Evolutionary conservation across 2,329 filamentous ascomycete genomes (phyloP).

Genomic region (Botryotinia calthae): DNA sequence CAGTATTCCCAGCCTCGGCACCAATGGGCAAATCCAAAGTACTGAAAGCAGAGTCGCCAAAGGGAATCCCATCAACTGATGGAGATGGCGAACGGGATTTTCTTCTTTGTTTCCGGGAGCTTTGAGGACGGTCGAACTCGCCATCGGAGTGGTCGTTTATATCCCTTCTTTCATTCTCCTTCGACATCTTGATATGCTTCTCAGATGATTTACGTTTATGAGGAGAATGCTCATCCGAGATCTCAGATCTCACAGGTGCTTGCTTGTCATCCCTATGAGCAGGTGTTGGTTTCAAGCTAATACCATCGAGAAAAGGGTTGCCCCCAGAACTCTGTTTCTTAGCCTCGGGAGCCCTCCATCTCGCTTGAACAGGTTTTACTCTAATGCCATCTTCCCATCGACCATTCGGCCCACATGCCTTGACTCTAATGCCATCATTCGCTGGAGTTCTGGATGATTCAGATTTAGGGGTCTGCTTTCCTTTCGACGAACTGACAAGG

Average conservation of each 20-base stretch:
- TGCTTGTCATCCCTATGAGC: conserved; percentile 27
- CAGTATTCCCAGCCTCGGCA: conserved; percentile 50
- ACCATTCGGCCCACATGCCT: conserved; percentile 25
- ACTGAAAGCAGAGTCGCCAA: conserved; percentile 66
- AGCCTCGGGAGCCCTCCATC: conserved; percentile 37
- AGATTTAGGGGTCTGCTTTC: conserved; percentile 43
- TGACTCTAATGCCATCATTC: conserved; percentile 34
- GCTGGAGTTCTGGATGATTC: conserved; percentile 37
- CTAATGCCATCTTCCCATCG: conserved; percentile 37
- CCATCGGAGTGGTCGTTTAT: background rate
- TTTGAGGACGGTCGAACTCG: conserved; percentile 22
- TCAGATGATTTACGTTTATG: conserved; percentile 31
- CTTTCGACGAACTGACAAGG: conserved; percentile 13
- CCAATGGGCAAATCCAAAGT: conserved; percentile 57
- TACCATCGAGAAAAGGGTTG: conserved; percentile 33
- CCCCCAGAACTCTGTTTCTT: background rate
- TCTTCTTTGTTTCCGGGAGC: conserved; percentile 26
- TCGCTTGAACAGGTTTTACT: conserved; percentile 32
- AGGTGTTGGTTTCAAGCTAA: conserved; percentile 33
- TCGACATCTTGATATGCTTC: conserved; percentile 29
- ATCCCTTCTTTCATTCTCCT: conserved; percentile 14
- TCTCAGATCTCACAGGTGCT: conserved; percentile 21
- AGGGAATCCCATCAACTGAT: conserved; percentile 59
- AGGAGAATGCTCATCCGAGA: conserved; percentile 17
- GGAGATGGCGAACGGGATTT: conserved; percentile 37